A percentile compares a stretch with the other conserved stretches of the same genome.
Evolutionary conservation across 1,284 basidiomycete genomes (phyloP).

Genomic region (Tranzscheliella williamsii): DNA sequence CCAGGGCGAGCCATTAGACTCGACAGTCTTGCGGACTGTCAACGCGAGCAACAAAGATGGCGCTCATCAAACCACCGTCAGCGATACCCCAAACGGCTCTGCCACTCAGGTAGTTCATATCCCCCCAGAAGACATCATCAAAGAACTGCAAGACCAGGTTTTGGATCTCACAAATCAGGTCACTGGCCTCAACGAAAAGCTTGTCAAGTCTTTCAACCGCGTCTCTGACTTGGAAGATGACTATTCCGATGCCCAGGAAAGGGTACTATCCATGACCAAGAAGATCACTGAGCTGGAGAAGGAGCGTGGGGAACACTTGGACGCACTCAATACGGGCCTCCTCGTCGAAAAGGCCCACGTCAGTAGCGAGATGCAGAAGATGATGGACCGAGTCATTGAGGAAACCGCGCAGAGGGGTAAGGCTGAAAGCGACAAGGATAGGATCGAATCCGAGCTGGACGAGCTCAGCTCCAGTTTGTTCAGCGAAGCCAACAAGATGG

Average conservation of each 20-base stretch:
- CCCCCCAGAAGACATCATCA: not conserved
- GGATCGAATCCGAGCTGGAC: conserved; percentile 69
- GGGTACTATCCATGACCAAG: conserved; percentile 65
- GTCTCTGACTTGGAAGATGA: conserved; percentile 92
- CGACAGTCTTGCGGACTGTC: not conserved
- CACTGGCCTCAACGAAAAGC: conserved; percentile 84
- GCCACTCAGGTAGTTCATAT: too few relatives aligned
- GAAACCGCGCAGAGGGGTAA: conserved; percentile 87
- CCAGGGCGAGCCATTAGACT: not conserved
- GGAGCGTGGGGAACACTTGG: conserved; percentile 63
- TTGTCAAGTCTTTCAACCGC: conserved; percentile 86
- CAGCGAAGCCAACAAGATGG: conserved; percentile 64
- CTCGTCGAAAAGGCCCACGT: conserved; percentile 89
- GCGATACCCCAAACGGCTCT: not conserved
- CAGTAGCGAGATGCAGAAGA: conserved; percentile 82
- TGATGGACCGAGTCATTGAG: conserved; percentile 92
- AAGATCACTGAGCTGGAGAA: conserved; percentile 65
- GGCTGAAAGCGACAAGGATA: conserved; percentile 73
- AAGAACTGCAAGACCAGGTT: conserved; percentile 75
- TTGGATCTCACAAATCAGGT: conserved; percentile 86
- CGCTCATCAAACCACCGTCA: not conserved
- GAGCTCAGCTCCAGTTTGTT: conserved; percentile 79
- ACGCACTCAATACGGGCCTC: conserved; percentile 70
- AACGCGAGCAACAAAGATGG: not conserved
- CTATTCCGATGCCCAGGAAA: conserved; percentile 74